Percentiles rank a stretch among this genome's conserved stretches.
Conservation (phyloP, 2,329 filamentous ascomycete species). For the Phialemonium atrogriseum region DNA sequence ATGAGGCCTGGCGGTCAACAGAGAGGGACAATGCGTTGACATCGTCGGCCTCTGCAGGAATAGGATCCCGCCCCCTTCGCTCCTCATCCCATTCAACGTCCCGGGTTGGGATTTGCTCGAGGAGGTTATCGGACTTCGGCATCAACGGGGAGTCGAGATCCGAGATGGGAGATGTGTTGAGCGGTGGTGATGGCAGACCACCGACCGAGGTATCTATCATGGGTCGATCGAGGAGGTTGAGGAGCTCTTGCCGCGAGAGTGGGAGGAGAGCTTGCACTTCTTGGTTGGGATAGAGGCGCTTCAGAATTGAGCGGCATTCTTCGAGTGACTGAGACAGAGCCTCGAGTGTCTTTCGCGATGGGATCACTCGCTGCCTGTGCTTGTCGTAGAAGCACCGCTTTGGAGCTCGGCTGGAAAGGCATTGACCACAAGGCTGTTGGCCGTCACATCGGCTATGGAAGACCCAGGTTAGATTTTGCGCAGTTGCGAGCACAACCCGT, state of each 20-base stretch:
- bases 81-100: constrained; percentile 63
- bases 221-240: constrained; percentile 45
- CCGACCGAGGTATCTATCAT: constrained; percentile 27
- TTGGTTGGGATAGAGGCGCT: constrained; percentile 52
- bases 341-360: constrained; percentile 66
- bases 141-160: constrained; percentile 40
- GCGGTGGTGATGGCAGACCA: constrained; percentile 44
- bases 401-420: constrained; percentile 71
- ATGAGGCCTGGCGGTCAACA: constrained; percentile 52
- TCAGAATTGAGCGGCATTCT: constrained; percentile 55
- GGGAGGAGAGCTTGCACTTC: constrained; percentile 42
- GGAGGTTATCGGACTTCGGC: constrained; percentile 40
- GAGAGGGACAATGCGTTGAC: constrained; percentile 59
- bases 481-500: not conserved
- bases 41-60: constrained; percentile 60
- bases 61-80: constrained; percentile 41
- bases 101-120: constrained; percentile 62
- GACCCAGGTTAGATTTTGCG: constrained; percentile 16
- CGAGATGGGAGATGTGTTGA: constrained; percentile 39
- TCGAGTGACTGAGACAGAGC: constrained; percentile 57
- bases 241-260: constrained; percentile 51
- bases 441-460: constrained; percentile 60
- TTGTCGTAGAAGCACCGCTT: constrained; percentile 77
- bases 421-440: constrained; percentile 73
- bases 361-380: constrained; percentile 66